Percentiles rank a stretch among this genome's conserved stretches.
Evolutionary conservation across 768 basidiomycete genomes (phyloP).

Genomic region (Coprinellus aureogranulatus): DNA sequence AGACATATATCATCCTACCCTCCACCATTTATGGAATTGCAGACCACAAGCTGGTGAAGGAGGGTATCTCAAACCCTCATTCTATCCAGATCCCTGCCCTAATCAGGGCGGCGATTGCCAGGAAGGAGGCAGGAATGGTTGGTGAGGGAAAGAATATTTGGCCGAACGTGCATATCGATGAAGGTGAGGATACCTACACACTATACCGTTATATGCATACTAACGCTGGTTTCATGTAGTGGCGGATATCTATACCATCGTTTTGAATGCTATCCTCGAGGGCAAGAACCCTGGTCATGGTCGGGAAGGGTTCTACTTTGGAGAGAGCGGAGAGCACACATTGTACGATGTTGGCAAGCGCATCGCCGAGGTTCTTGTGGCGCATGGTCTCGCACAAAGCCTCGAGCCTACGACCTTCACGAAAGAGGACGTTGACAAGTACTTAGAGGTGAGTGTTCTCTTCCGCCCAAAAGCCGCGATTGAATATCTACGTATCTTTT

Average conservation of each 20-base stretch:
- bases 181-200: constrained; percentile 34
- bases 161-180: constrained; percentile 55
- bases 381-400: constrained; percentile 33
- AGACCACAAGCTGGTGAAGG: constrained; percentile 42
- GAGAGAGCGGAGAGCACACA: constrained; percentile 47
- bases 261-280: constrained; percentile 38
- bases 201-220: neutral
- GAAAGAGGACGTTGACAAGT: constrained; percentile 42
- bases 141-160: constrained; percentile 59
- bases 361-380: constrained; percentile 37
- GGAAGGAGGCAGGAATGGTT: constrained; percentile 52
- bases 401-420: constrained; percentile 47
- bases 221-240: constrained; percentile 24
- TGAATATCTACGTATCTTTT: too few species aligned
- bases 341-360: constrained; percentile 40
- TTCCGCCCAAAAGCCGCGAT: neutral
- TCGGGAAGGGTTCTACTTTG: constrained; percentile 54
- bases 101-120: constrained; percentile 42
- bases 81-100: constrained; percentile 53
- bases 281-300: constrained; percentile 38
- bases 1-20: constrained; percentile 50
- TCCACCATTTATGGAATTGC: constrained; percentile 62
- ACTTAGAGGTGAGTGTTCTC: constrained; percentile 22
- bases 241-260: constrained; percentile 39
- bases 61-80: constrained; percentile 50